Evolutionary conservation across 306 rosid genomes (phyloP).

Genomic region (Biancaea sappan): DNA sequence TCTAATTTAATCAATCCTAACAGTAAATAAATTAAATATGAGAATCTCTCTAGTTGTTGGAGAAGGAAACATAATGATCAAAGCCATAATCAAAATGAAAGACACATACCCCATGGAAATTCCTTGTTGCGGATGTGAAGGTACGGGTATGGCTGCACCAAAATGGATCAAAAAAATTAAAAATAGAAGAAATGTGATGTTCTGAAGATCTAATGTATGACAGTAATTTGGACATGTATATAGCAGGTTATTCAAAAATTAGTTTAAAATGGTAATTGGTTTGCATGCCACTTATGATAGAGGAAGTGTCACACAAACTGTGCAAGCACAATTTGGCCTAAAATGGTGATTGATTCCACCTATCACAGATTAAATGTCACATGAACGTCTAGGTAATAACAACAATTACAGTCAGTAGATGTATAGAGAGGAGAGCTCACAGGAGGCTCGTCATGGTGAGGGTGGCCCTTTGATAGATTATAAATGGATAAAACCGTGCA

Average conservation of each 20-base stretch:
- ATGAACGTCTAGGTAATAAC: constrained; percentile 7
- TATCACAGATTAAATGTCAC: background rate
- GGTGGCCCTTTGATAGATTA: constrained; percentile 81
- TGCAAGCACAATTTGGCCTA: background rate
- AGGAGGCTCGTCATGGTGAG: constrained; percentile 71
- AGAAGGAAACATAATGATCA: constrained; percentile 26
- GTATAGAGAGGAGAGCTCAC: constrained; percentile 57
- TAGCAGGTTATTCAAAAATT: background rate
- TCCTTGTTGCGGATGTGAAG: constrained; percentile 95
- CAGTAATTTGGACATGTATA: background rate
- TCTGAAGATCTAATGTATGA: background rate
- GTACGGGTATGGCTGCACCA: constrained; percentile 48
- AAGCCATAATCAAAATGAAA: constrained; percentile 13
- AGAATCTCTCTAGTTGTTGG: background rate
- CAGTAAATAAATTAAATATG: background rate
- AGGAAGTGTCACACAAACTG: background rate
- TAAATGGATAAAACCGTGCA: constrained; percentile 63
- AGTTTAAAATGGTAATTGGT: background rate
- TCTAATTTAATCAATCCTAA: background rate
- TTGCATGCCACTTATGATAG: background rate
- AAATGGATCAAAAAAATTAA: background rate
- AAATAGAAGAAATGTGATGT: background rate
- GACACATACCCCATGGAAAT: constrained; percentile 94
- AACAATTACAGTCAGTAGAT: background rate
- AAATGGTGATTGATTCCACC: background rate